These are phyloP conservation scores for Arachis stenosperma DNA, from an alignment of 306 rosid species.

Conservation along the genomic window DNA sequence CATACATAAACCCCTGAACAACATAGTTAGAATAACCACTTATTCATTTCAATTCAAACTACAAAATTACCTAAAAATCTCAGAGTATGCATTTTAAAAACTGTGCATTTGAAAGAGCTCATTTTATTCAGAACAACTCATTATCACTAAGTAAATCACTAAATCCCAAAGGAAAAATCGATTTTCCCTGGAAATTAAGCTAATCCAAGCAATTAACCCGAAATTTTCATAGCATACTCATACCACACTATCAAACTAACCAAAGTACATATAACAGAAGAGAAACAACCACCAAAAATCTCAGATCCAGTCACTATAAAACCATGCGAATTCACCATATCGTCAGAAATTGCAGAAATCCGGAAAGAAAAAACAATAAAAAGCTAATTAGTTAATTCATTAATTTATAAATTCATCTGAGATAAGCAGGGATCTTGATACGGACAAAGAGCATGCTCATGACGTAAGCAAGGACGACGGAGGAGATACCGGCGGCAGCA, in stretches of 20 bases:
- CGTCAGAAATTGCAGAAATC: conserved; percentile 12
- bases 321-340: background rate
- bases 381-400: background rate
- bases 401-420: conserved; percentile 41
- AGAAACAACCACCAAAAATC: background rate
- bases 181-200: background rate
- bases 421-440: conserved; percentile 95
- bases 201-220: background rate
- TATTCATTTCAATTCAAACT: conserved; percentile 3
- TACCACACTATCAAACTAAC: background rate
- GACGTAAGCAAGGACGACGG: conserved; percentile 66
- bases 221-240: background rate
- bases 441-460: conserved; percentile 97
- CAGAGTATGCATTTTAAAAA: background rate
- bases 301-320: background rate
- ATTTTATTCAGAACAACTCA: background rate
- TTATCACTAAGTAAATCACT: background rate
- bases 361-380: background rate
- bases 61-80: background rate
- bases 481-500: conserved; percentile 75
- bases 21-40: conserved; percentile 27
- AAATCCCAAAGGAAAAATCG: background rate
- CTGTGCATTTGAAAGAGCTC: background rate
- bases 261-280: too few species aligned
- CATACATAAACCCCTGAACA: conserved; percentile 2